A percentile compares a stretch with the other conserved stretches of the same genome.
Conservation (phyloP, 139 green algal genomes). For the Medakamo hakoo region DNA sequence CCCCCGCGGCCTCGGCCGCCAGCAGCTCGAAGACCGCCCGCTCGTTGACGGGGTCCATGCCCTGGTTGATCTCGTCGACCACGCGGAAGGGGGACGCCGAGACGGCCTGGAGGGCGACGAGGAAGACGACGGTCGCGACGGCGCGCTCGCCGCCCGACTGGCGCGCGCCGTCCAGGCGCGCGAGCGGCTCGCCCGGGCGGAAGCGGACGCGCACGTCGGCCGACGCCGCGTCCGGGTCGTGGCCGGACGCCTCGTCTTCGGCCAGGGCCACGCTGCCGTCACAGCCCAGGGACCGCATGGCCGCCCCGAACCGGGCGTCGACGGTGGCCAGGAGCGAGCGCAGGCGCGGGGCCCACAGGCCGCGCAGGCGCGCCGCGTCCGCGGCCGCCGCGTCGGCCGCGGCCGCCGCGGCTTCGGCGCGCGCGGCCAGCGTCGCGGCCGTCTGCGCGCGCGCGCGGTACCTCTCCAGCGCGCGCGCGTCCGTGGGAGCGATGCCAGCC, state of each 20-base stretch:
- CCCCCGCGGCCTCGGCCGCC: conserved; percentile 35
- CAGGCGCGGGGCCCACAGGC: background rate
- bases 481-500: too few relatives aligned
- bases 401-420: too few relatives aligned
- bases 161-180: conserved; percentile 54
- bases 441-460: background rate
- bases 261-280: conserved; percentile 17
- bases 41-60: conserved; percentile 94
- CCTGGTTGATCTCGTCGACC: conserved; percentile 99
- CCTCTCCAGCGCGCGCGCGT: background rate
- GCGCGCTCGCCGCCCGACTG: conserved; percentile 89
- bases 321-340: background rate
- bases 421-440: background rate
- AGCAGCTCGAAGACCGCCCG: conserved; percentile 83
- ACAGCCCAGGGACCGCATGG: conserved; percentile 7
- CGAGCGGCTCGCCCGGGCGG: conserved; percentile 52
- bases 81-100: conserved; percentile 86
- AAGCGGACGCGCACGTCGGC: conserved; percentile 26
- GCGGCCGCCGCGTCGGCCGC: too few relatives aligned
- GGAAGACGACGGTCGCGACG: conserved; percentile 94
- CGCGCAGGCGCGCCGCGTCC: too few relatives aligned
- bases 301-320: background rate
- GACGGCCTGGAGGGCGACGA: conserved; percentile 81
- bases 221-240: background rate
- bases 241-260: background rate